Base-by-base conservation (phyloP, 192 early-diverging fungal species). In the Podila epicladia region DNA sequence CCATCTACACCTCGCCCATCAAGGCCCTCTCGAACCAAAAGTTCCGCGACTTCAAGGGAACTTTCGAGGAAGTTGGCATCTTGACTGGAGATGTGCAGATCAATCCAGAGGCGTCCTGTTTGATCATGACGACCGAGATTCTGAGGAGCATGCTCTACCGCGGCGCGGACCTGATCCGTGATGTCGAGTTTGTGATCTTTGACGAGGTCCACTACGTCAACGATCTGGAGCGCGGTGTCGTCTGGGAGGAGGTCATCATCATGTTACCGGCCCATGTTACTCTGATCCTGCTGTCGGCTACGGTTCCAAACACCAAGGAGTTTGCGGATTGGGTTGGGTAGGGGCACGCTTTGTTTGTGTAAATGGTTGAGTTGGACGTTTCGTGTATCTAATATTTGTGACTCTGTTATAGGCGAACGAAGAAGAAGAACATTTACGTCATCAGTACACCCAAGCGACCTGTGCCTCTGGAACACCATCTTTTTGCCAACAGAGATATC, bases 161-260 rank as follows among this genome's bases (percentile, higher is more conserved):
- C 55, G 97, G 97, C 19, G 97, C 98, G 5, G 97, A 98, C 82
- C 82, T 98, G 50, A 93, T 99, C 67, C 91, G 97, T 24, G 98
- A 99, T 74, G 96, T 99, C 15, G 98, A 99, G 84, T 99, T 96
- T 92, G 98, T 99, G 2, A 96, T 99, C 62, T 99, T 99, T 89
- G 98, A 99, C 84, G 98, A 99, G 85, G 95, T 97, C 57, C 98
- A 99, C 73, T 99, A 99, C 82, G 90, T 99, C 32, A 98, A 98
- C 74, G 97, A 99, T 80, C 67, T 92, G 11, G 98, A 94, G 92
- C 85, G 93, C 72, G 98, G 98, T 62, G 97, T 99, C 1, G 98
- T 99, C 3, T 99, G 98, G 98, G 98, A 99, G 85, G 98, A 99
- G 83, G 96, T 98, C 32, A 99, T 99, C 67, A 98, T 98, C 73